Base-by-base conservation (phyloP, 176 grass and related monocot species). In the Areca catechu region DNA sequence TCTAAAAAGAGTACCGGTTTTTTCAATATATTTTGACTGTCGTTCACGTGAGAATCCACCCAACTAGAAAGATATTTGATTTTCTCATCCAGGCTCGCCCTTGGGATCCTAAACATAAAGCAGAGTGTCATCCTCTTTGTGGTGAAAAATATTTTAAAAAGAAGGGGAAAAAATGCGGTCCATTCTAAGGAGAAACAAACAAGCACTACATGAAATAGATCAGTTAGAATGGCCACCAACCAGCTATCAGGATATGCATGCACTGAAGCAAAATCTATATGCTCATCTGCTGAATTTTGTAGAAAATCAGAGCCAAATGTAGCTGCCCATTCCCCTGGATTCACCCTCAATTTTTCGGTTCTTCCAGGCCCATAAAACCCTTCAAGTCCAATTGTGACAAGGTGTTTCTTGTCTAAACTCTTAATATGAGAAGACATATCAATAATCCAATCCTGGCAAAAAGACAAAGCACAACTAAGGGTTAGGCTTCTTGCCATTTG, bases 221-320 rank as follows among this genome's bases (percentile, higher is more conserved):
- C 4, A 4, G 5, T 29, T 7, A 29, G 25, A 16, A 24, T 57
- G 22, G 34, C 63, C 12, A 65, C 54, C 7, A 34, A 82, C 79
- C 92, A 97, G 54, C 78, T 97, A 74, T 97, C 92, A 30, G 92
- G 92, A 73, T 97, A 97, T 37, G 86, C 80, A 80, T 97, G 92
- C 51, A 88, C 86, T 4, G 92, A 96, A 50, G 83, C 86, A 64
- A 97, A 97, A 89, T 97, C 92, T 52, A 97, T 88, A 48, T 84
- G 60, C 59, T 97, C 70, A 51, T 74, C 59, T 22, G 75, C 92
- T 57, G 92, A 91, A 61, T 91, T 91, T 15, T 87, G 68, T 71
- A 90, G 82, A 61, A 97, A 97, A 50, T 97, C 83, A 6, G 86
- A 97, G 65, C 92, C 86, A 62, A 97, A 72, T 20, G 77, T 88